Percentiles rank a stretch among this genome's conserved stretches.
These are phyloP conservation scores for Carex parvula DNA, from an alignment of 176 grass and related monocot species.

Conservation along the genomic window DNA sequence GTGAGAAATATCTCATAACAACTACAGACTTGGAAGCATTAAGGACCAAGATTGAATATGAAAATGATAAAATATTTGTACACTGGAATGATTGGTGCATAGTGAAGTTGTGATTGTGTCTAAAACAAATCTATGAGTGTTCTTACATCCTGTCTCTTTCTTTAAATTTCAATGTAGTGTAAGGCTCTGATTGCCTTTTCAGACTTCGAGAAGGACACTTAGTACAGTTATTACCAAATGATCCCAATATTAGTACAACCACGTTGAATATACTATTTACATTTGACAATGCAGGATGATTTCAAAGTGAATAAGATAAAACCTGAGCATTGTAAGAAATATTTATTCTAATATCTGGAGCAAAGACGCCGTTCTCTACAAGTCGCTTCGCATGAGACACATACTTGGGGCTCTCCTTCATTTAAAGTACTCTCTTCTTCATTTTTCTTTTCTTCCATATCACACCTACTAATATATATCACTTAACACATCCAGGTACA, in stretches of 20 bases:
- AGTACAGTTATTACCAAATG: conserved; percentile 5
- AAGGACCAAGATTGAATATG: not conserved
- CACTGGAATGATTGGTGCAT: not conserved
- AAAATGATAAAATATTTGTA: not conserved
- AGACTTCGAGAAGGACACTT: not conserved
- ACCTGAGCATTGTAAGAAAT: conserved; percentile 94
- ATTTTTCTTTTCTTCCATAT: conserved; percentile 97
- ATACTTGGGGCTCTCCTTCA: conserved; percentile 80
- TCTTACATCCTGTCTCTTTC: not conserved
- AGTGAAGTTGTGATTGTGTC: not conserved
- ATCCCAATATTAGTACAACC: conserved; percentile 4
- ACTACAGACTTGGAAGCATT: not conserved
- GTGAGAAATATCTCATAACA: not conserved
- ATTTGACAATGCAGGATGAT: conserved; percentile 18
- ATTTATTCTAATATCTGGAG: conserved; percentile 94
- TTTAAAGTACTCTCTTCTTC: conserved; percentile 96
- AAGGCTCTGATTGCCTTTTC: not conserved
- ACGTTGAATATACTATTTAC: not conserved
- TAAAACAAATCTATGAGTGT: not conserved
- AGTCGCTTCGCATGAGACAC: conserved; percentile 81
- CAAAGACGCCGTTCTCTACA: conserved; percentile 72
- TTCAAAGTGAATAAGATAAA: conserved; percentile 26
- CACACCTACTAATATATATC: conserved; percentile 49
- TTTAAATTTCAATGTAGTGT: not conserved
- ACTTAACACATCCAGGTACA: not conserved